Conservation (phyloP, 2,329 filamentous ascomycete species). For the Arthrobotrys sinensis region DNA sequence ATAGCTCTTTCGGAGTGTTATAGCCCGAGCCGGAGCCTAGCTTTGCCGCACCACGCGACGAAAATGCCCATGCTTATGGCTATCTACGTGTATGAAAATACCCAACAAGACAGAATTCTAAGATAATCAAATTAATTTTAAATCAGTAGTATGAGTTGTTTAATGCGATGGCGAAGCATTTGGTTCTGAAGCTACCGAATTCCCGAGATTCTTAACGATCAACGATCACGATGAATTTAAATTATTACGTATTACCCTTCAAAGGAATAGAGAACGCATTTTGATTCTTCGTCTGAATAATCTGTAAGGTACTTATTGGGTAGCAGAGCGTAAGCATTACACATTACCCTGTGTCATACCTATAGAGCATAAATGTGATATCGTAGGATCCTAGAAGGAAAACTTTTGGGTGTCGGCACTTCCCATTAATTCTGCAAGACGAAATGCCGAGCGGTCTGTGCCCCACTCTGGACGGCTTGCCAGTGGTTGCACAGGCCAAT, state of each 20-base stretch:
- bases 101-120: too few species aligned
- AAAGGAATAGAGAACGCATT: neutral
- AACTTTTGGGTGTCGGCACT: conserved; percentile 32
- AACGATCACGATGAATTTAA: neutral
- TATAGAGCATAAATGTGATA: conserved; percentile 6
- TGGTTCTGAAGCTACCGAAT: neutral
- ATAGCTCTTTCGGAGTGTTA: neutral
- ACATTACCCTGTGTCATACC: conserved; percentile 6
- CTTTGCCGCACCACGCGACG: conserved; percentile 1
- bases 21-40: neutral
- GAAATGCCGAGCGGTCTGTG: conserved; percentile 45
- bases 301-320: neutral
- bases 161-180: neutral
- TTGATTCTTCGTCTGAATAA: neutral
- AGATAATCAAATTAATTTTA: too few species aligned
- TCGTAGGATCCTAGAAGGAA: conserved; percentile 1
- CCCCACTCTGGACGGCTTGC: conserved; percentile 37
- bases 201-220: too few species aligned
- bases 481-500: conserved; percentile 56
- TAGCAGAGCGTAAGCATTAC: conserved; percentile 7
- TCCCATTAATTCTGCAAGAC: conserved; percentile 33
- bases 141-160: too few species aligned
- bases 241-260: neutral
- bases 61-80: too few species aligned
- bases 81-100: too few species aligned